Evolutionary conservation across 2,329 filamentous ascomycete genomes (phyloP).

Genomic region (Davidsoniella neocaledoniae): DNA sequence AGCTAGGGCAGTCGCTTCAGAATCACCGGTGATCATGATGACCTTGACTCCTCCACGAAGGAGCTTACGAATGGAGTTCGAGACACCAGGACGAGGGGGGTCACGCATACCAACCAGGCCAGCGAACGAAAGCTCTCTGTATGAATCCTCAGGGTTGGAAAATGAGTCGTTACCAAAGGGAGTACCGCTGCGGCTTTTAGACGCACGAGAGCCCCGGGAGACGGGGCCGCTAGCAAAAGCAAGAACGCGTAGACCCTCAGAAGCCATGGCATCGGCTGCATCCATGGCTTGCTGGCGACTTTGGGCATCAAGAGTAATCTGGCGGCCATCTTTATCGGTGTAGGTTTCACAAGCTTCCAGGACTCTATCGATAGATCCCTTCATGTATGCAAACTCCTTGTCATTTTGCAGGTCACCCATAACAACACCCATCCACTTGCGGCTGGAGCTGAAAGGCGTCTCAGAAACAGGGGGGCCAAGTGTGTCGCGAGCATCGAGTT

Average conservation of each 20-base stretch:
- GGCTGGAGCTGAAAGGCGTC: conserved; percentile 88
- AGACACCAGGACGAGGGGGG: conserved; percentile 78
- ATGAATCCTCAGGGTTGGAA: conserved; percentile 50
- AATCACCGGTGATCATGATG: conserved; percentile 98
- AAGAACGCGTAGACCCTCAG: conserved; percentile 75
- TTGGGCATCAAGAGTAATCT: conserved; percentile 66
- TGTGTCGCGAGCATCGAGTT: conserved; percentile 77
- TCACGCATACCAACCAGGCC: conserved; percentile 96
- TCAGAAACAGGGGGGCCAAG: conserved; percentile 71
- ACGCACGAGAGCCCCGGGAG: conserved; percentile 24
- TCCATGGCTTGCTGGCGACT: conserved; percentile 57
- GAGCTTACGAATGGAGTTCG: conserved; percentile 70
- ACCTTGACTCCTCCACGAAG: conserved; percentile 93
- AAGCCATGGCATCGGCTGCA: conserved; percentile 74
- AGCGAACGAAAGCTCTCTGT: conserved; percentile 72
- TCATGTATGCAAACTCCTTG: conserved; percentile 80
- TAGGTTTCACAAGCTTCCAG: conserved; percentile 81
- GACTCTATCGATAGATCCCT: conserved; percentile 80
- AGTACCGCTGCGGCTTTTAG: conserved; percentile 26
- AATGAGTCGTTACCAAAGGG: conserved; percentile 23
- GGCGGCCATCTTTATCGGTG: conserved; percentile 67
- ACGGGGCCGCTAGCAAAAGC: conserved; percentile 80
- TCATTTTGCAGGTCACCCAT: conserved; percentile 47
- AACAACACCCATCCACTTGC: conserved; percentile 98
- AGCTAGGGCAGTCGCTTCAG: conserved; percentile 82